Base-by-base conservation (phyloP, 441 rosid genomes). In the Jatropha podagrica region DNA sequence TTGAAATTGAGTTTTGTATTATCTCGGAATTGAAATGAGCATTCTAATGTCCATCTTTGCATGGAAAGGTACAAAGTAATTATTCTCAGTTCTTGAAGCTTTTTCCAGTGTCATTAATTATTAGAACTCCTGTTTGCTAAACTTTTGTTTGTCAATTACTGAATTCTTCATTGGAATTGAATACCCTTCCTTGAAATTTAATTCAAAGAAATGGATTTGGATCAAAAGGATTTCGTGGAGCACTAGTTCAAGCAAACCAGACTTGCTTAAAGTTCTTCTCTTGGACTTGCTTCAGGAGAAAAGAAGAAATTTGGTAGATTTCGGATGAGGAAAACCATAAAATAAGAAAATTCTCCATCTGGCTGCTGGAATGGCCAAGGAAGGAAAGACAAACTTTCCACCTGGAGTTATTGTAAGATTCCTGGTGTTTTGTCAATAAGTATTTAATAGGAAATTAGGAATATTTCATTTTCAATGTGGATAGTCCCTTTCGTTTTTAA, bases 1-100 rank as follows among this genome's bases (percentile, higher is more conserved):
- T 76, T 70, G 76, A 83, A 62, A 64, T 71, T 77, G 82, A 79
- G 87, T 82, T 76, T 73, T 78, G 80, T 87, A 81, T 78, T 75
- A 60, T 51, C 69, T 48, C 77, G 80, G 82, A 69, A 77, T 72
- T 58, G 69, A 64, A 73, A 80, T 71, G 71, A 72, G 79, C 77
- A 66, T 63, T 81, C 61, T 38, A 71, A 69, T 69, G 73, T 72
- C 80, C 80, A 71, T 79, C 78, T 77, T 62, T 67, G 27, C 71
- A 32, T 76, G 81, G 82, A 78, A 78, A 66, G 74, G 71, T 7
- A 1, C 7, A 66, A 73, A 71, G 14, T 38, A 49, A 68, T 38
- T 38, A 56, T 51, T 42, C 41, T 61, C 44, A 62, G 14, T 7
- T 4, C 54, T 37, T 20, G 3, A 42, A 59, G 54, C 51, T 49